Percentiles rank a stretch among this genome's conserved stretches.
Evolutionary conservation across 306 rosid species (phyloP).

Genomic region (Pterocarpus macrocarpus): DNA sequence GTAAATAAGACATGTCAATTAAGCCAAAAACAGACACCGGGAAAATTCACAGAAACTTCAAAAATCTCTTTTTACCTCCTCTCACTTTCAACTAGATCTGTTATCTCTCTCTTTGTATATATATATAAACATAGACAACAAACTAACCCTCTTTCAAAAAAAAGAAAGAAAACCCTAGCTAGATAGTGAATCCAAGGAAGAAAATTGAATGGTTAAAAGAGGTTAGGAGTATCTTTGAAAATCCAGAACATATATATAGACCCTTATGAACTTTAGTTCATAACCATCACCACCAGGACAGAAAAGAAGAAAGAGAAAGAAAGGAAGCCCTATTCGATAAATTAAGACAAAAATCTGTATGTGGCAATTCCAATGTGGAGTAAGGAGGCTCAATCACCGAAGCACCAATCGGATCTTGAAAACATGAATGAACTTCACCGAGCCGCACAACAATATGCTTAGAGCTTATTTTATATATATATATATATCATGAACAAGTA

Average conservation of each 20-base stretch:
- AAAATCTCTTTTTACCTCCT: not conserved
- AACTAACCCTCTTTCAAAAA: not conserved
- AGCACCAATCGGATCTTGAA: constrained; percentile 41
- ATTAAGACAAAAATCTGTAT: not conserved
- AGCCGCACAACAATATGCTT: not conserved
- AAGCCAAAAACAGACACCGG: constrained; percentile 12
- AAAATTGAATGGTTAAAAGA: not conserved
- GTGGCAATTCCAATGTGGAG: constrained; percentile 6
- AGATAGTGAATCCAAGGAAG: not conserved
- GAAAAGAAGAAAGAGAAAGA: not conserved
- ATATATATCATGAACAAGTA: not conserved
- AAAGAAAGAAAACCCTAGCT: constrained; percentile 11
- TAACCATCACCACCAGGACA: not conserved
- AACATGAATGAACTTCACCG: constrained; percentile 43
- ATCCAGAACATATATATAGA: not conserved
- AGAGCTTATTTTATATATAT: not conserved
- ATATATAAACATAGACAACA: not conserved
- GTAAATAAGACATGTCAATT: not conserved
- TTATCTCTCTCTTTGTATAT: not conserved
- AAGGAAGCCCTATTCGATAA: constrained; percentile 3
- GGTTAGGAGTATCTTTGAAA: not conserved
- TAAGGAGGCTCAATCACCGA: constrained; percentile 47
- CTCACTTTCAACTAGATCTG: not conserved
- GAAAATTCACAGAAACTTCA: not conserved
- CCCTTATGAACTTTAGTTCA: not conserved